Percentiles rank a stretch among this genome's conserved stretches.
Conservation (phyloP, 2,329 filamentous ascomycete genomes). For the Trichophyton benhamiae region DNA sequence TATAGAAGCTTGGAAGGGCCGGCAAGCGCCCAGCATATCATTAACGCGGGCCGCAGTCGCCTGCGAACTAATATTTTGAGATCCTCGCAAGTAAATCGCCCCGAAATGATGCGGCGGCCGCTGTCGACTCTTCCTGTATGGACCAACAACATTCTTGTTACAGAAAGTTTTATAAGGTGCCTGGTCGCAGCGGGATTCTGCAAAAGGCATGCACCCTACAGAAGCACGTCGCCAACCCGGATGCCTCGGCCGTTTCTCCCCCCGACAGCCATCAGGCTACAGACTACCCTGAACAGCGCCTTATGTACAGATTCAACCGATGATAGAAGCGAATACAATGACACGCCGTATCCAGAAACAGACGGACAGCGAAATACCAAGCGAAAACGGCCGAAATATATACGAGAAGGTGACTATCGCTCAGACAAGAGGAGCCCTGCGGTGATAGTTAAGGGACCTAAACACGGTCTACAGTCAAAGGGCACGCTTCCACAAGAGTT, state of each 20-base stretch:
- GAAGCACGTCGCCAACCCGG: conserved; percentile 5
- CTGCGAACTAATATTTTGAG: conserved; percentile 7
- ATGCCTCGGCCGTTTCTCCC: neutral
- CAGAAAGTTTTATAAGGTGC: conserved; percentile 43
- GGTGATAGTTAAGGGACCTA: neutral
- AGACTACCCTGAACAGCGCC: neutral
- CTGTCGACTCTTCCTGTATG: conserved; percentile 18
- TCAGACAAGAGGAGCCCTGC: neutral
- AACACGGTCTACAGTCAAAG: neutral
- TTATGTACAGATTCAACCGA: neutral
- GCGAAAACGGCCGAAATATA: neutral
- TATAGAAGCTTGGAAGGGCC: conserved; percentile 44
- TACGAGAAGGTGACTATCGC: no score
- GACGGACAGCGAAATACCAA: neutral
- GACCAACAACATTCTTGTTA: conserved; percentile 23
- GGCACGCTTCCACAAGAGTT: neutral
- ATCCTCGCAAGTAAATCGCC: conserved; percentile 13
- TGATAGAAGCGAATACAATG: neutral
- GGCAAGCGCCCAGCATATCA: conserved; percentile 36
- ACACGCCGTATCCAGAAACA: neutral
- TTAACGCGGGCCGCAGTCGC: conserved; percentile 29
- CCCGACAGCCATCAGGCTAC: neutral
- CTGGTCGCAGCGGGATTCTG: conserved; percentile 43
- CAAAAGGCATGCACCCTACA: conserved; percentile 32
- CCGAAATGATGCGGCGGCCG: conserved; percentile 22